Evolutionary conservation across 1,139 yeast species (phyloP).

Genomic region (Chernovozyma aurita): DNA sequence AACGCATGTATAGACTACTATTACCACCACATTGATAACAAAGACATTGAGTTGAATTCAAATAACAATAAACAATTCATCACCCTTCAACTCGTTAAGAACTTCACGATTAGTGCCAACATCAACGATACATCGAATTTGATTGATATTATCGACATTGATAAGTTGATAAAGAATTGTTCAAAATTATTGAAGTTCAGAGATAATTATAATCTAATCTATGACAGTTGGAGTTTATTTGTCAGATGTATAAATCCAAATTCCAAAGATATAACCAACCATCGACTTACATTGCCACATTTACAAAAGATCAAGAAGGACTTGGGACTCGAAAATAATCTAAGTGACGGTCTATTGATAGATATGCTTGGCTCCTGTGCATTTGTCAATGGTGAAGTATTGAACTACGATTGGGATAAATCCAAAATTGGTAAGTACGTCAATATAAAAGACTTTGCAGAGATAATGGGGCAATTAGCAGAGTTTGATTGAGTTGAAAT

Average conservation of each 20-base stretch:
- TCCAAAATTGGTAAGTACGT: conserved; percentile 26
- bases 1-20: conserved; percentile 28
- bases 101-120: conserved; percentile 27
- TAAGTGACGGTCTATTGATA: conserved; percentile 34
- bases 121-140: conserved; percentile 17
- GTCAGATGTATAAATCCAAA: conserved; percentile 18
- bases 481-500: conserved; percentile 20
- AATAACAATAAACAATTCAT: conserved; percentile 18
- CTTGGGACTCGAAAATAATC: conserved; percentile 23
- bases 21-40: conserved; percentile 22
- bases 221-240: conserved; percentile 33
- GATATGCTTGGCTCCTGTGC: conserved; percentile 42
- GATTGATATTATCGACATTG: conserved; percentile 40
- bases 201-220: conserved; percentile 26
- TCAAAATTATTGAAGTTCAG: conserved; percentile 31
- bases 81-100: conserved; percentile 23
- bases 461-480: conserved; percentile 38
- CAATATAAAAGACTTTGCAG: conserved; percentile 40
- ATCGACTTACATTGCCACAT: conserved; percentile 27
- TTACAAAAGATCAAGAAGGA: conserved; percentile 26
- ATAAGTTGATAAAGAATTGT: conserved; percentile 28
- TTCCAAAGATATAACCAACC: conserved; percentile 8
- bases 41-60: conserved; percentile 5
- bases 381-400: conserved; percentile 25
- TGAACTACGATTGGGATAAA: conserved; percentile 27